Percentiles rank a stretch among this genome's conserved stretches.
These are phyloP conservation scores for Candida sojae DNA, from an alignment of 1,139 yeast genomes.

Conservation along the genomic window DNA sequence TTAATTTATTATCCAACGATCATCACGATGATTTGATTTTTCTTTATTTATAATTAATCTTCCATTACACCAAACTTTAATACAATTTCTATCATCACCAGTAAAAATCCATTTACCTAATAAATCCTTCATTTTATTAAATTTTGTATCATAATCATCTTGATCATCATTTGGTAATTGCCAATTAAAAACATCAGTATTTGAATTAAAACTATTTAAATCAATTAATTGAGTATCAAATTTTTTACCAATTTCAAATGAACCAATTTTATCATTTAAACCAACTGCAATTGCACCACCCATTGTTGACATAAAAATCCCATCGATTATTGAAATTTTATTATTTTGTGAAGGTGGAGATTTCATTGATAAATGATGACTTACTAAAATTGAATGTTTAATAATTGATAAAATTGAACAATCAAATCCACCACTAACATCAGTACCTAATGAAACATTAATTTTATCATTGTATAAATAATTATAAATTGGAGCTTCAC, in stretches of 20 bases:
- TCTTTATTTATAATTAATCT: slow-evolving; percentile 50
- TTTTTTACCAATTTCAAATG: slow-evolving; percentile 71
- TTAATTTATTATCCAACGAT: slow-evolving; percentile 5
- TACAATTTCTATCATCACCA: slow-evolving; percentile 91
- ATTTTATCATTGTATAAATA: slow-evolving; percentile 66
- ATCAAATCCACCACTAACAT: slow-evolving; percentile 89
- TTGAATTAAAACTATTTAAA: slow-evolving; percentile 50
- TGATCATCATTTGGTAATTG: slow-evolving; percentile 35
- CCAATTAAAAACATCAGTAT: slow-evolving; percentile 76
- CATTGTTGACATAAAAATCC: slow-evolving; percentile 75
- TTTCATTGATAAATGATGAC: slow-evolving; percentile 80
- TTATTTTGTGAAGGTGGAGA: slow-evolving; percentile 16
- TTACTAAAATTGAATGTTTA: slow-evolving; percentile 77
- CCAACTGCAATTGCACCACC: slow-evolving; percentile 88
- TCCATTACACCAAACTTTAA: slow-evolving; percentile 84
- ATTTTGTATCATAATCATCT: slow-evolving; percentile 8
- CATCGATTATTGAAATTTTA: slow-evolving; percentile 69
- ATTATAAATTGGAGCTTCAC: slow-evolving; percentile 78
- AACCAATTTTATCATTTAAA: slow-evolving; percentile 60
- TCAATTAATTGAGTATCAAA: slow-evolving; percentile 86
- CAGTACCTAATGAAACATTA: slow-evolving; percentile 87
- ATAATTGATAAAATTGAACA: slow-evolving; percentile 76
- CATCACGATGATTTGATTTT: slow-evolving; percentile 7
- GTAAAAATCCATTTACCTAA: slow-evolving; percentile 91
- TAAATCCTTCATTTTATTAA: slow-evolving; percentile 45